Evolutionary conservation across 2,329 filamentous ascomycete genomes (phyloP), one percentile per base, ranked within the genome.

Genomic region (Huntiella savannae): DNA sequence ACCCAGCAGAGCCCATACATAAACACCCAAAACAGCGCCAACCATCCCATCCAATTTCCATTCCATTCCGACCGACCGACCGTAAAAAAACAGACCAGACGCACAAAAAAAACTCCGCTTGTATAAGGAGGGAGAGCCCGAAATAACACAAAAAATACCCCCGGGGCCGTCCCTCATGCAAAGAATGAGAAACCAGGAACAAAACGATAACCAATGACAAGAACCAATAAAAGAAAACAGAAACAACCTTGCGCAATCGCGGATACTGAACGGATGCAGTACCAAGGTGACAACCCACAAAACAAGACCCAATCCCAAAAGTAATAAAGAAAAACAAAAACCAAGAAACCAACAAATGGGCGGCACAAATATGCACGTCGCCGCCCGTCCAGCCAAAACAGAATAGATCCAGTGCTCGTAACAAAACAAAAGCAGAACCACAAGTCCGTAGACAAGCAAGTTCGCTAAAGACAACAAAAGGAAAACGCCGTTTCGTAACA

Each of bases 401-500:
- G 34, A 33, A 43, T 28, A 28, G 22, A 28, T 28, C 22, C 22
- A 28, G 22, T 28, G 22, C 22, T 28, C 22, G 22, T 28, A 28
- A 43, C 32, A 40, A 17, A 33, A 34, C 41, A 43, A 43, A 43
- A 43, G 33, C 10, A 42, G n/a, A 42, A 33, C 19, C 10, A 49
- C 36, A 41, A 40, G 33, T 19, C 10, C 28, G 33, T 13, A 16
- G 10, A 12, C 13, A 35, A 4, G 22, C 22, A 4, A 22, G 13
- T 32, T 16, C 3, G 6, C 39, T 28, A 37, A 37, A 32, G 4
- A 38, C n/a, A 33, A 33, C 40, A 46, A 46, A 32, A 46, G 28
- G n/a, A 46, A 36, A 47, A 47, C 45, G 45, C 45, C 45, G 32
- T 35, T 38, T 47, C 45, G 45, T 47, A 33, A 47, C 32, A 28